Evolutionary conservation across 2,329 filamentous ascomycete genomes (phyloP), one percentile per base, ranked within the genome.

Genomic region (Aspergillus puulaauensis): DNA sequence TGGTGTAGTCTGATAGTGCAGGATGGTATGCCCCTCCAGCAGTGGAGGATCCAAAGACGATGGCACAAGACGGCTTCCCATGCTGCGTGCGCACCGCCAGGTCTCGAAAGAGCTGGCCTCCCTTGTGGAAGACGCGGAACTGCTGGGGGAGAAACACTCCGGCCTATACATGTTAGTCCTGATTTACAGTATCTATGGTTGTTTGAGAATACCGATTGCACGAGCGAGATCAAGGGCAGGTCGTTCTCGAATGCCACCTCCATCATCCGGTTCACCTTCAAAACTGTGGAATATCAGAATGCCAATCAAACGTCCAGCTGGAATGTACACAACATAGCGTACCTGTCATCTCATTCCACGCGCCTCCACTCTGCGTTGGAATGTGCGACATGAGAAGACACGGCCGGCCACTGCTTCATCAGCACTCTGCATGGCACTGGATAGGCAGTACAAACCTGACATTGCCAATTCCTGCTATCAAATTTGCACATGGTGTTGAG

Each of bases 41-140:
- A 0, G 77, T 80, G 0, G 75, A 78, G 1, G 76, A 76, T 7
- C 77, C 77, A 51, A 80, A 79, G 0, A 79, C 77, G 6, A 79
- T 70, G 1, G 76, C 75, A 56, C 77, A 79, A 3, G 75, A 77
- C 1, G 75, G 69, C 50, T 73, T 68, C 9, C 75, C 72, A 19
- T 75, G 66, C 40, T 71, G 66, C 1, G 69, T 74, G 9, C 77
- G 72, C 3, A 75, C 57, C 0, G 76, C 73, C 5, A 79, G 70
- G 46, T 78, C 75, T 31, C 70, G 70, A 59, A 79, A 79, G 1
- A 79, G 68, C 59, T 78, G 70, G 4, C 74, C 75, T 6, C 72
- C 74, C 54, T 73, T 73, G 66, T 79, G 77, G 59, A 79, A 79
- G n/a, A 79, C 76, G 1, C 71, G 67, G 53, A 79, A 79, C 40